These are phyloP conservation scores for Aspergillus flavus DNA, from an alignment of 2,329 filamentous ascomycete species.

Conservation along the genomic window DNA sequence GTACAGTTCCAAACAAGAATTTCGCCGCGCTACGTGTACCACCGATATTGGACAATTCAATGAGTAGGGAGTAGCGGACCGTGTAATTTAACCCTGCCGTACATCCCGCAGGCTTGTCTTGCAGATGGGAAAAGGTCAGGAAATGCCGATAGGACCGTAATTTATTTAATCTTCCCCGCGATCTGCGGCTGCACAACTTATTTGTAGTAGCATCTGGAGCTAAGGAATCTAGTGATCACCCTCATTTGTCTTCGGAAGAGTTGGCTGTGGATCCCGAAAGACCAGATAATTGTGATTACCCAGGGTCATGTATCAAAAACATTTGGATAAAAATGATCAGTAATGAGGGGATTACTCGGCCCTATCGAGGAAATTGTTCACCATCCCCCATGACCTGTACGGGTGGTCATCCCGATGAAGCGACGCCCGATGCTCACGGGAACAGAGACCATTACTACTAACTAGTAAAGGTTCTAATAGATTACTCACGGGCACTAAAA, in stretches of 20 bases:
- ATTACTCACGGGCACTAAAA: neutral
- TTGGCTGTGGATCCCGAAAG: neutral
- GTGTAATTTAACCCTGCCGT: neutral
- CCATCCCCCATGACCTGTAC: neutral
- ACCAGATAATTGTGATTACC: neutral
- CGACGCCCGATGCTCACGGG: neutral
- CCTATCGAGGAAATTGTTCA: neutral
- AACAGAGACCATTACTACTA: neutral
- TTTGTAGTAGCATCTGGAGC: neutral
- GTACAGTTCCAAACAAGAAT: neutral
- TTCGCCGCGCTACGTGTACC: neutral
- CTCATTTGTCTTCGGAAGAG: neutral
- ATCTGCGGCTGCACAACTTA: neutral
- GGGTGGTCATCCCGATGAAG: neutral
- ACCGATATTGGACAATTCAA: neutral
- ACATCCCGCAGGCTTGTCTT: neutral
- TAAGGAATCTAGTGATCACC: neutral
- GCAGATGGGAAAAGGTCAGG: neutral
- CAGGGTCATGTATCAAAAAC: neutral
- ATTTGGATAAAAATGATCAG: too few species aligned
- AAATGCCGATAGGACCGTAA: neutral
- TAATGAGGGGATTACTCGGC: too few species aligned
- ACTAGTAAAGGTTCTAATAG: neutral
- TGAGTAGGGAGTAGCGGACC: neutral
- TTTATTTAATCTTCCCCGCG: constrained; percentile 2